Evolutionary conservation across 305 asterid species (phyloP), one percentile per base, ranked within the genome.

Genomic region (Solanum hybrid): DNA sequence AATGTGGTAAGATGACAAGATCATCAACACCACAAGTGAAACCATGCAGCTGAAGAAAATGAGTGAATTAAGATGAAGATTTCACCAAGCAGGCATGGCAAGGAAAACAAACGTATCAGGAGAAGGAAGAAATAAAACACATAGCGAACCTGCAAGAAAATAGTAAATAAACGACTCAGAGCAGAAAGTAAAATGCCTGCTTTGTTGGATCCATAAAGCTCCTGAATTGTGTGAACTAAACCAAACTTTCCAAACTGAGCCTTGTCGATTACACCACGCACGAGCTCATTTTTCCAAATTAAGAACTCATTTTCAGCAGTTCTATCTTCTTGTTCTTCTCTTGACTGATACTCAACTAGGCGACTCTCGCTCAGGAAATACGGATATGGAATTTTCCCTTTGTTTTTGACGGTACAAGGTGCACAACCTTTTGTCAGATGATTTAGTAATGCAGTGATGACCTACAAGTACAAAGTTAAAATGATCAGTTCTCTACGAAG

Each of bases 181-280:
- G 98, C 97, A 90, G 99, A 96, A 89, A 97, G 98, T 91, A 97
- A 93, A 89, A 94, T 93, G 91, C 99, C 99, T 10, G 99, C 99
- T 92, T 94, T 94, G 90, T 93, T 93, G 87, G 98, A 91, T 89
- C 99, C 99, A 90, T 96, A 97, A 77, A 97, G 98, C 95, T 97
- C 99, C 93, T 97, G 99, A 86, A 97, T 96, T 14, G 98, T 95
- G 93, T 97, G 99, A 36, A 97, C 99, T 94, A 97, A 93, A 84
- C 99, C 99, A 94, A 93, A 97, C 91, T 96, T 96, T 84, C 98
- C 99, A 93, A 97, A 97, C 93, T 97, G 99, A 78, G 99, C 98
- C 93, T 97, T 97, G 95, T 97, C 99, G 77, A 97, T 94, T 91
- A 97, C 98, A 94, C 99, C 99, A 91, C 95, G 96, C 72, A 97